Percentiles rank a stretch among this genome's conserved stretches.
Evolutionary conservation across 345 rosid species (phyloP).

Genomic region (Durio zibethinus): DNA sequence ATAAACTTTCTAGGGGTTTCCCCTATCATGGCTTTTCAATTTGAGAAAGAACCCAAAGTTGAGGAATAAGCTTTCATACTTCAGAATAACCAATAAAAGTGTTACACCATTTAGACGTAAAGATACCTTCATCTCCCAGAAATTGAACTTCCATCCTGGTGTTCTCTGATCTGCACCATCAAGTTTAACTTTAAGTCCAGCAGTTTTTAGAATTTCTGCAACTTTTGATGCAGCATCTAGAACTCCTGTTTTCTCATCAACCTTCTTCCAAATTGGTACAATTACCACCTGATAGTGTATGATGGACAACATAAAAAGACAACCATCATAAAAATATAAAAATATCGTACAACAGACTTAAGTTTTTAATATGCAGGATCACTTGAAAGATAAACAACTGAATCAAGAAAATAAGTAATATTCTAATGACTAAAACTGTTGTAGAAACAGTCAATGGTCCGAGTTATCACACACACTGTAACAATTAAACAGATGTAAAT

Average conservation of each 20-base stretch:
- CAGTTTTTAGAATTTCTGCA: constrained; percentile 51
- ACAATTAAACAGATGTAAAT: background rate
- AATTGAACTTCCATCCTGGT: constrained; percentile 94
- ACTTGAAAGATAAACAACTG: background rate
- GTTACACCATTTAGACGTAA: background rate
- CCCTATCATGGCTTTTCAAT: background rate
- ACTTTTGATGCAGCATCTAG: constrained; percentile 66
- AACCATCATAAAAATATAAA: background rate
- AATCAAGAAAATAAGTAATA: background rate
- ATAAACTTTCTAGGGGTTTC: background rate
- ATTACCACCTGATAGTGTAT: constrained; percentile 56
- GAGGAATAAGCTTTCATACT: background rate
- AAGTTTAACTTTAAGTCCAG: constrained; percentile 78
- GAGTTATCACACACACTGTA: background rate
- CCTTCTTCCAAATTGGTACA: constrained; percentile 90
- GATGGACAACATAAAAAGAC: constrained; percentile 2
- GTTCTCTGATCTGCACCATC: constrained; percentile 83
- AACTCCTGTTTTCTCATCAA: constrained; percentile 64
- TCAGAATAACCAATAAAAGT: background rate
- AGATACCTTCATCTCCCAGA: constrained; percentile 95
- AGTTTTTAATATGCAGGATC: background rate
- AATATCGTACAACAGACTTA: background rate
- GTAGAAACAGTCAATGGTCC: background rate
- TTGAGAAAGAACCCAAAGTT: constrained; percentile 5
- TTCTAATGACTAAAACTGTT: background rate